Conservation (phyloP, 2,329 filamentous ascomycete genomes). For the Cryphonectria nitschkei region DNA sequence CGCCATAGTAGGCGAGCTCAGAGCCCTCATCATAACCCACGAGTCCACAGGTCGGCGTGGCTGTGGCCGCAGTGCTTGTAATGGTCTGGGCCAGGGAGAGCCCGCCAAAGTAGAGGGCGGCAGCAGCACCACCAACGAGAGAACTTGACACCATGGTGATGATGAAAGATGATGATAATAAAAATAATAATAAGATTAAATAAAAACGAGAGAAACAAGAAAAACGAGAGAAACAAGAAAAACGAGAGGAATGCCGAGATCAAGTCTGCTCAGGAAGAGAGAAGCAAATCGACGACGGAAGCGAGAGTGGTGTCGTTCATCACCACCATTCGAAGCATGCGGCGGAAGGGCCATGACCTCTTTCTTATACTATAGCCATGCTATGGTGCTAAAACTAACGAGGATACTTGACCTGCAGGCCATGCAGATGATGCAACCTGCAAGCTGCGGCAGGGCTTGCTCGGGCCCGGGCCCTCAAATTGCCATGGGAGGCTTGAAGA, state of each 20-base stretch:
- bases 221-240: neutral
- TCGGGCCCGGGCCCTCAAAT: neutral
- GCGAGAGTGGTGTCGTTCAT: neutral
- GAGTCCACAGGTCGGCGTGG: slow-evolving; percentile 19
- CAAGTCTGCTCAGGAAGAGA: neutral
- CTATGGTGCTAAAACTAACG: neutral
- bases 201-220: neutral
- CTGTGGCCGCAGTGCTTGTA: slow-evolving; percentile 17
- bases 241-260: neutral
- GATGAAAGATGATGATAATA: neutral
- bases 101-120: slow-evolving; percentile 14
- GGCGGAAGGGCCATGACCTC: neutral
- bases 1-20: slow-evolving; percentile 24
- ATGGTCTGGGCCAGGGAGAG: slow-evolving; percentile 20
- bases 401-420: neutral
- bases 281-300: neutral
- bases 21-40: slow-evolving; percentile 23
- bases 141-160: slow-evolving; percentile 21
- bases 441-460: neutral
- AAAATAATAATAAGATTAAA: neutral
- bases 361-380: neutral
- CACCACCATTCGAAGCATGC: neutral
- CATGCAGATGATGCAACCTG: neutral
- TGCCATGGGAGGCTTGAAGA: neutral
- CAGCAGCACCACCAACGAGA: slow-evolving; percentile 3